Base-by-base conservation (phyloP, 2,329 filamentous ascomycete species). In the Coleophoma cylindrospora region DNA sequence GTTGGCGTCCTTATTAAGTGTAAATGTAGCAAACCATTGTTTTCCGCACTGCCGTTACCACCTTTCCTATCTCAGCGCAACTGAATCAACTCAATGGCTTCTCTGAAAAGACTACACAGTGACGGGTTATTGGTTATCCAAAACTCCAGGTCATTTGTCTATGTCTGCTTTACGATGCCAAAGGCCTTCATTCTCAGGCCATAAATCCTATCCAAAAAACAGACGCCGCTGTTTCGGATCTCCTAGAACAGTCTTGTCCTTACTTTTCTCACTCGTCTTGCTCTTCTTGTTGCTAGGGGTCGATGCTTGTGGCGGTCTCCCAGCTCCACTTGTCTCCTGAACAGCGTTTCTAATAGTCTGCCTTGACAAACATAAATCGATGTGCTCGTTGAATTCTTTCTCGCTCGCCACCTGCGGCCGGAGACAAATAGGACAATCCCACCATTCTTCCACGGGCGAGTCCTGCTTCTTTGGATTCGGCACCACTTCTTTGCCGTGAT, bases 401-500 rank as follows among this genome's bases (percentile, higher is more conserved):
- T 96, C 90, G 45, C 92, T 78, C 0, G 90, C 80, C 0, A 74
- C 62, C 62, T 96, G 91, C 0, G 89, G 84, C 14, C 85, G 75
- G n/a, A 73, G 70, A 66, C 94, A 99, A 41, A 97, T 88, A 0
- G 94, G 94, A 66, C 94, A 99, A 36, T 86, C 78, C 91, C 91
- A 97, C 66, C 74, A 76, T 43, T 82, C 73, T 48, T 70, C 66
- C 10, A 65, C 62, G 4, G 59, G 43, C 12, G 60, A 45, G 0
- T 56, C 47, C 17, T 60, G 55, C 50, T 68, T 70, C 45, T 54
- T 62, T 10, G 61, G 70, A 54, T 75, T 76, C 2, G 76, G 70
- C 1, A 70, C 58, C 33, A 80, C 71, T 56, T 82, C 79, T 53
- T 78, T 79, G 37, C 74, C 74, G 48, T 81, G 76, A 41, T 66